A percentile compares a stretch with the other conserved stretches of the same genome.
These are phyloP conservation scores for Tylopilus orsonianus DNA, from an alignment of 1,284 basidiomycete species.

Conservation along the genomic window DNA sequence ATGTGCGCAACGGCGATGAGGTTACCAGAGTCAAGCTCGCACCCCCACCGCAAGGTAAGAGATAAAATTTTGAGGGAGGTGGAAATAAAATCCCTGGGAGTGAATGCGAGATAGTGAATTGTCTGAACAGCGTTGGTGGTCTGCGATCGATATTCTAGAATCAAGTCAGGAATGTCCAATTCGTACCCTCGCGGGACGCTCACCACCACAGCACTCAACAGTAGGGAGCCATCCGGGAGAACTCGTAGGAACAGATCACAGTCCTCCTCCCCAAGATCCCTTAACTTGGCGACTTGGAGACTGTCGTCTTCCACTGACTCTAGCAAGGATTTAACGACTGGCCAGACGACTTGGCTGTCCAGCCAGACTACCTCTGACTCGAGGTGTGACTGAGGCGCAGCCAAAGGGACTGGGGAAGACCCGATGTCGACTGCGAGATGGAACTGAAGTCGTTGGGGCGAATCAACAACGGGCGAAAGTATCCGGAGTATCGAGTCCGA, in stretches of 20 bases:
- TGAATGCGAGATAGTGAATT: conserved; percentile 70
- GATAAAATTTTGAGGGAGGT: conserved; percentile 50
- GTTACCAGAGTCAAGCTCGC: conserved; percentile 56
- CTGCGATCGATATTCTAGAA: conserved; percentile 82
- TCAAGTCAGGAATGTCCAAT: conserved; percentile 13
- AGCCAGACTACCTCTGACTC: conserved; percentile 62
- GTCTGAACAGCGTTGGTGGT: conserved; percentile 81
- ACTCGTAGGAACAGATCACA: conserved; percentile 81
- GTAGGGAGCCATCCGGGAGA: conserved; percentile 66
- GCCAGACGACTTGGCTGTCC: conserved; percentile 56
- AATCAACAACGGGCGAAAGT: conserved; percentile 86
- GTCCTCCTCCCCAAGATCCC: conserved; percentile 64
- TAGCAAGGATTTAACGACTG: conserved; percentile 45
- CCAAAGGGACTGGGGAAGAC: conserved; percentile 46
- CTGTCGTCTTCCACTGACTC: conserved; percentile 25
- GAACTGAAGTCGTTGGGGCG: conserved; percentile 81
- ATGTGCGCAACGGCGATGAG: conserved; percentile 58
- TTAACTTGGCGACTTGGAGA: conserved; percentile 48
- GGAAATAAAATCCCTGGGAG: conserved; percentile 47
- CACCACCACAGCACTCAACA: conserved; percentile 74
- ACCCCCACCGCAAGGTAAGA: conserved; percentile 49
- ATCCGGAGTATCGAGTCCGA: conserved; percentile 76
- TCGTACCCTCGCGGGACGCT: conserved; percentile 27
- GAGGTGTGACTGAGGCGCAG: conserved; percentile 26
- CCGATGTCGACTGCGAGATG: conserved; percentile 73